Evolutionary conservation across 2,329 filamentous ascomycete genomes (phyloP).

Genomic region (Colletotrichum scovillei): DNA sequence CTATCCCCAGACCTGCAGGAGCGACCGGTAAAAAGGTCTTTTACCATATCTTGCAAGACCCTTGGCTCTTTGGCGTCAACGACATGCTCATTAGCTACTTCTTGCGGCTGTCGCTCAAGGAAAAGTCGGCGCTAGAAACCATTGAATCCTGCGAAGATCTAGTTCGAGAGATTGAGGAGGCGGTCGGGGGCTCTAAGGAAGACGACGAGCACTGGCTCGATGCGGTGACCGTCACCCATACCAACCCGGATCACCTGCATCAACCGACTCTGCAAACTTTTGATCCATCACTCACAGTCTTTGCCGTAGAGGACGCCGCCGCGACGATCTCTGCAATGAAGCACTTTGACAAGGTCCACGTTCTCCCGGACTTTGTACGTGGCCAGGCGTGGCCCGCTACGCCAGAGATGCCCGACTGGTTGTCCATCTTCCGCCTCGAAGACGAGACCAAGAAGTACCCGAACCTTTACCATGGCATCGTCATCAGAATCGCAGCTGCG

Average conservation of each 20-base stretch:
- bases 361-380: slow-evolving; percentile 10
- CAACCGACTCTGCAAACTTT: slow-evolving; percentile 16
- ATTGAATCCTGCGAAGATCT: not conserved
- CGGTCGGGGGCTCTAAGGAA: not conserved
- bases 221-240: slow-evolving; percentile 20
- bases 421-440: slow-evolving; percentile 10
- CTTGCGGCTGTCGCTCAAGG: not conserved
- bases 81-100: not conserved
- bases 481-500: not conserved
- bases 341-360: slow-evolving; percentile 8
- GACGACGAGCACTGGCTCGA: slow-evolving; percentile 2
- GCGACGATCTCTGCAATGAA: not conserved
- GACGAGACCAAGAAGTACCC: not conserved
- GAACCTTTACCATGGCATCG: not conserved
- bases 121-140: not conserved
- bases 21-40: slow-evolving; percentile 39
- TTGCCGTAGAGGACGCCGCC: slow-evolving; percentile 1
- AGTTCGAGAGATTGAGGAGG: not conserved
- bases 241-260: not conserved
- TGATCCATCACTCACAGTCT: not conserved
- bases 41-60: slow-evolving; percentile 47
- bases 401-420: slow-evolving; percentile 1
- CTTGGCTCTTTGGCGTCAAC: slow-evolving; percentile 44
- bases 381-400: slow-evolving; percentile 4
- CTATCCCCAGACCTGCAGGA: slow-evolving; percentile 44